Percentiles rank a stretch among this genome's conserved stretches.
These are phyloP conservation scores for Kluyveromyces marxianus DNA, from an alignment of 1,139 yeast species.

Conservation along the genomic window DNA sequence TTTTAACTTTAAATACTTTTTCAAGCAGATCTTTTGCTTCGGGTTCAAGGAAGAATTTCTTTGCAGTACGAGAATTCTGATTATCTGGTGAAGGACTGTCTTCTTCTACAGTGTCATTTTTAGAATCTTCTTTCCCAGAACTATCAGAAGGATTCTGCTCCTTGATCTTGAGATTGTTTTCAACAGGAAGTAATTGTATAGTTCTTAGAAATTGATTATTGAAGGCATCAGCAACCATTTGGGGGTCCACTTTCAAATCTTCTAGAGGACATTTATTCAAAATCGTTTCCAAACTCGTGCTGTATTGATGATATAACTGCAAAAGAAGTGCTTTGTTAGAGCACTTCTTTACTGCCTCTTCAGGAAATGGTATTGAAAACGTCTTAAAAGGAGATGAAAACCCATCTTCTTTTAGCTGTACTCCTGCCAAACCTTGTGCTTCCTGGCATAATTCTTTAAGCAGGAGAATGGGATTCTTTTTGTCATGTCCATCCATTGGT, in stretches of 20 bases:
- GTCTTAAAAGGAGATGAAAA: not conserved
- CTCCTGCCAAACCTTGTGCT: too few species aligned
- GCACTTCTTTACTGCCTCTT: not conserved
- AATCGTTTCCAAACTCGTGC: not conserved
- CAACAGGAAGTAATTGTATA: too few species aligned
- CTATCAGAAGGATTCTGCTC: too few species aligned
- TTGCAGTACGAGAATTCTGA: too few species aligned
- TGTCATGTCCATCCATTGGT: too few species aligned
- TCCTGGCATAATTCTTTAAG: too few species aligned
- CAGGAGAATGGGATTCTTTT: too few species aligned
- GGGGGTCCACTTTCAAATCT: not conserved
- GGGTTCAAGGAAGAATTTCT: not conserved
- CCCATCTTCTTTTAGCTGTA: too few species aligned
- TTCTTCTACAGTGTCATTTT: too few species aligned
- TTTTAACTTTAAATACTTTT: constrained; percentile 12
- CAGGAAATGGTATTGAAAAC: not conserved
- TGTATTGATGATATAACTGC: not conserved
- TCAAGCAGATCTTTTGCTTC: constrained; percentile 12
- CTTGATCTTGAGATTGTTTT: too few species aligned
- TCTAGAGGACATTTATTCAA: not conserved
- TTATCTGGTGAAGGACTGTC: too few species aligned
- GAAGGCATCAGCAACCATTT: not conserved
- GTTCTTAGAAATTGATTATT: not conserved
- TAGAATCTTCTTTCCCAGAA: too few species aligned
- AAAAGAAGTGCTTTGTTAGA: not conserved